These are phyloP conservation scores for Colletotrichum sp. DNA, from an alignment of 2,329 filamentous ascomycete species.

Conservation along the genomic window DNA sequence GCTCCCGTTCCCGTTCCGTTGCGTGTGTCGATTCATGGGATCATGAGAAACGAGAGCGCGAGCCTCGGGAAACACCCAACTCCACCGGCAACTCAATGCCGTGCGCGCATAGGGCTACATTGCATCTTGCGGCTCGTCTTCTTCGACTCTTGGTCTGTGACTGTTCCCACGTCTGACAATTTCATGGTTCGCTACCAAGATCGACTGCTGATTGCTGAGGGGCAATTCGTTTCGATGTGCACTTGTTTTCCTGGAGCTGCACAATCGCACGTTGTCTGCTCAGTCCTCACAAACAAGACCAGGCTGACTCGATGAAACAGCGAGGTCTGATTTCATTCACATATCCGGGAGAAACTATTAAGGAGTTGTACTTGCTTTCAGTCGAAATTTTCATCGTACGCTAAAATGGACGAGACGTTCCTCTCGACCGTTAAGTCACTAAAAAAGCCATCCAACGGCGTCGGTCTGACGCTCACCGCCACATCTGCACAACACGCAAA, in stretches of 20 bases:
- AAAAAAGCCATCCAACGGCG: neutral
- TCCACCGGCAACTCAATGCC: neutral
- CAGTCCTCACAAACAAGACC: neutral
- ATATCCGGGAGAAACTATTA: neutral
- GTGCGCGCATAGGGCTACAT: neutral
- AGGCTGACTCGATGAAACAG: neutral
- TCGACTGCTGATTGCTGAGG: neutral
- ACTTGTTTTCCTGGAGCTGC: neutral
- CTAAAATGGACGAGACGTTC: neutral
- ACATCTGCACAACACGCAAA: neutral
- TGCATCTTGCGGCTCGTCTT: neutral
- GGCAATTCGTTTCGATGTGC: neutral
- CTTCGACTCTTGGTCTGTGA: neutral
- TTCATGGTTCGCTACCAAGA: neutral
- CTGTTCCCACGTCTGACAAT: neutral
- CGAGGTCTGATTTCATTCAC: neutral
- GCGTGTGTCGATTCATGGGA: neutral
- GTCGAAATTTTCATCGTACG: neutral
- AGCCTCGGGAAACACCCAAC: neutral
- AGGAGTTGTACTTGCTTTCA: neutral
- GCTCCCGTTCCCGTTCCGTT: neutral
- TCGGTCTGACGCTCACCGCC: neutral
- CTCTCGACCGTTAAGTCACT: neutral
- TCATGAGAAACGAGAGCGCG: neutral
- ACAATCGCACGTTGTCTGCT: neutral